Base-by-base conservation (phyloP, 2,329 filamentous ascomycete genomes). In the Sphaerulina populicola region DNA sequence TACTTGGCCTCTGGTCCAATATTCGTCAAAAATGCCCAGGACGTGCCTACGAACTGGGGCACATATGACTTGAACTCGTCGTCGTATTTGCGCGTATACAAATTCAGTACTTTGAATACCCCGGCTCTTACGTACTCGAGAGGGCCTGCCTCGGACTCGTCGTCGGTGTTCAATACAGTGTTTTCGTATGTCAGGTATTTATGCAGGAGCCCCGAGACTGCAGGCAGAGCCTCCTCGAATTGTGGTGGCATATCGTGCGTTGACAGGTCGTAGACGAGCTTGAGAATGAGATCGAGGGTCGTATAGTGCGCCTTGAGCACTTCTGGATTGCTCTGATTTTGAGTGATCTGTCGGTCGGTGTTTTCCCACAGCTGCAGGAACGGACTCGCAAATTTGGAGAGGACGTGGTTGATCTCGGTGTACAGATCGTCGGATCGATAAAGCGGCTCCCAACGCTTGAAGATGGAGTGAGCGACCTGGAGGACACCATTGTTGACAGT, bases 381-480 rank as follows among this genome's bases (percentile, higher is more conserved):
- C 0, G 93, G 85, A 36, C 79, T 74, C 53, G 88, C 86, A 68
- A 98, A 97, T 52, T 83, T 88, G 54, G 75, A 74, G 47, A 98
- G 78, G 51, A 98, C 94, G 73, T 98, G 93, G 70, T 95, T 93
- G 74, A 98, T 94, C 72, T 98, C 93, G 33, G 82, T 86, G 69
- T 89, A 98, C 9, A 98, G 80, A 45, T 86, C 88, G 69, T 98
- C 88, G 39, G 90, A 95, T 55, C 86, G 82, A 73, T 94, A 96
- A 37, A 98, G 77, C 7, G 93, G 94, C 58, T 93, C 80, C 93
- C 93, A 98, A 68, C 93, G 79, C 68, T 86, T 87, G 73, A 97
- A 98, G 62, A 98, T 97, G 44, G 93, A 97, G 72, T 98, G 93
- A 61, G 94, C 94, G 40, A 98, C 93, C 71, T 95, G 89, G 54